Conservation (phyloP, 2,329 filamentous ascomycete species). For the Laburnicola sp. region DNA sequence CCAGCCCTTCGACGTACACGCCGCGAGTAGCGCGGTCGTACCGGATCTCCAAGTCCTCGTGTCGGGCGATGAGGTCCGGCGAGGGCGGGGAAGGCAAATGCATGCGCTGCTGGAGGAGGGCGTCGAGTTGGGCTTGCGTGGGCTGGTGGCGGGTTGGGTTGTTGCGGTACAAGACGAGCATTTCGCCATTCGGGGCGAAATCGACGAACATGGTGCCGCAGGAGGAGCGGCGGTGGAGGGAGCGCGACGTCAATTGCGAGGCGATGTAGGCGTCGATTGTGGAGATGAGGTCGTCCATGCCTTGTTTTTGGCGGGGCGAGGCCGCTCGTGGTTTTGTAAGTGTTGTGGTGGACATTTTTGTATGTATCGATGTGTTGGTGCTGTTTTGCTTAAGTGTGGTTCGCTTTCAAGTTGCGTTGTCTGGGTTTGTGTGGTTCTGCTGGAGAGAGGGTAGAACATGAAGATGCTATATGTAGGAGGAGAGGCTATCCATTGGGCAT, state of each 20-base stretch:
- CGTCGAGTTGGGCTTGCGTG: too few relatives aligned
- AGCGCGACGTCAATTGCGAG: constrained; percentile 4
- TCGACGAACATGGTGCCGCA: constrained; percentile 21
- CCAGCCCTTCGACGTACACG: constrained; percentile 14
- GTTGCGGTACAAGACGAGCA: constrained; percentile 12
- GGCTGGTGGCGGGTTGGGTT: too few relatives aligned
- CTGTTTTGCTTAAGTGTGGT: not conserved
- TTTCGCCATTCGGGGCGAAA: constrained; percentile 6
- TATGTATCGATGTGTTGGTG: not conserved
- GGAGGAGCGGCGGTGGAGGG: not conserved
- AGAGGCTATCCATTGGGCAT: not conserved
- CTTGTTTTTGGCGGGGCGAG: not conserved
- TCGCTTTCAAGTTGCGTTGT: not conserved
- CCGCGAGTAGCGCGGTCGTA: not conserved
- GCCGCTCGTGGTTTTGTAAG: too few relatives aligned
- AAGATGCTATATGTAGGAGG: not conserved
- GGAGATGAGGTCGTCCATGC: constrained; percentile 15
- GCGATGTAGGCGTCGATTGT: constrained; percentile 27
- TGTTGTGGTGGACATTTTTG: not conserved
- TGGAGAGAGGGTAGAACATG: not conserved
- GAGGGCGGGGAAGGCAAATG: too few relatives aligned
- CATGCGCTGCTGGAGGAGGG: too few relatives aligned
- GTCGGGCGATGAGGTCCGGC: too few relatives aligned
- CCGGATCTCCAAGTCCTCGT: too few relatives aligned
- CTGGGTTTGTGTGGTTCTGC: not conserved